phyloP scores from a whole-genome alignment of 164 flowering plant genomes.

The Buxus sempervirens region DNA sequence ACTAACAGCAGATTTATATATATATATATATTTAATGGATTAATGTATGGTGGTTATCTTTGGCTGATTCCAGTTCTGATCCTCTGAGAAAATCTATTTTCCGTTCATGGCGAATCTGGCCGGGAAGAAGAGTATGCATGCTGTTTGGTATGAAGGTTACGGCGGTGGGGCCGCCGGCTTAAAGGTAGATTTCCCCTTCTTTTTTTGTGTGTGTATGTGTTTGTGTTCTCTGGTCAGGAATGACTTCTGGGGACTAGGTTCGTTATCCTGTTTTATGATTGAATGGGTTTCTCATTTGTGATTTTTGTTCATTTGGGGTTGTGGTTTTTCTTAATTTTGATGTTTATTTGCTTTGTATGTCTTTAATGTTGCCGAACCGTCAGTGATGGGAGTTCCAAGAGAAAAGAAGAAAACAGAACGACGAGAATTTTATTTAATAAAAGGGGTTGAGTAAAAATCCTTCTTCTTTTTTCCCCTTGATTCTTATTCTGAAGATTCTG shows the following conservation, averaged over 20 bases:
- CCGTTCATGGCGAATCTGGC: conserved; percentile 28
- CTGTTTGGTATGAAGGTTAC: conserved; percentile 43
- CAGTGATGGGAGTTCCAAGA: background rate
- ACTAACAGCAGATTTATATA: too few species aligned
- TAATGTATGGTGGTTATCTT: too few species aligned
- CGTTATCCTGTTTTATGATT: background rate
- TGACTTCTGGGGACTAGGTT: background rate
- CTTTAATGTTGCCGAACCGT: background rate
- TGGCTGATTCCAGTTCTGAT: background rate
- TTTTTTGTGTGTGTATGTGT: background rate
- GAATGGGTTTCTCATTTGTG: background rate
- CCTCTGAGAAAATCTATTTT: background rate
- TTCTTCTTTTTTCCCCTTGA: too few species aligned
- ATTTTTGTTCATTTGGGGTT: background rate
- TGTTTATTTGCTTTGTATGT: too few species aligned
- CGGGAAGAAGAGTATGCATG: conserved; percentile 54
- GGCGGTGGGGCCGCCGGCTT: conserved; percentile 65
- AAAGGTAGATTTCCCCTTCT: conserved; percentile 36
- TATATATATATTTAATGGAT: too few species aligned
- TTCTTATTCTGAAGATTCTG: too few species aligned
- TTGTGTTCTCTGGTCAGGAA: background rate
- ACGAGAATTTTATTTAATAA: too few species aligned
- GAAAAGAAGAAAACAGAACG: too few species aligned
- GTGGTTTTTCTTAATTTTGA: background rate
- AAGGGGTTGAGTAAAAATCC: too few species aligned